Conservation (phyloP, 2,329 filamentous ascomycete species). For the Claviceps africana region DNA sequence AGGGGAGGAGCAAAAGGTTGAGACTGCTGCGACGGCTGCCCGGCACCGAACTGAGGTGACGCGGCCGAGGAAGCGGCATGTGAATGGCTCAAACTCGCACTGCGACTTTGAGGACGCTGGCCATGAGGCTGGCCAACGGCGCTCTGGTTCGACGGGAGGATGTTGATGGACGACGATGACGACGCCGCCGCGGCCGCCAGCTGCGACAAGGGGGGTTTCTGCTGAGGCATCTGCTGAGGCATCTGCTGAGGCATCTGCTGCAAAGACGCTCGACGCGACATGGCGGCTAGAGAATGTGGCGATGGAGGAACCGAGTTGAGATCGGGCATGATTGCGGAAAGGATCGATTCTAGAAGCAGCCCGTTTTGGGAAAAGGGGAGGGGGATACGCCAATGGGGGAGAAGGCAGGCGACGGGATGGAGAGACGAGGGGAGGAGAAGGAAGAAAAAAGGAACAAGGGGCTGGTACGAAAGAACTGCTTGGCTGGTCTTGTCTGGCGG, state of each 20-base stretch:
- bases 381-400: background rate
- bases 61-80: slow-evolving; percentile 21
- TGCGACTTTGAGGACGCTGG: slow-evolving; percentile 7
- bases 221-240: too few species aligned
- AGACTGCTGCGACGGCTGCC: slow-evolving; percentile 14
- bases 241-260: slow-evolving; percentile 20
- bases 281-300: slow-evolving; percentile 26
- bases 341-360: background rate
- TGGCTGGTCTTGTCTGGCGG: too few species aligned
- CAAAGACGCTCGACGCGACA: slow-evolving; percentile 29
- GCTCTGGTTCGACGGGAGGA: slow-evolving; percentile 42
- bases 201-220: too few species aligned
- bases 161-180: slow-evolving; percentile 33
- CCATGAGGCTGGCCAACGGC: slow-evolving; percentile 24
- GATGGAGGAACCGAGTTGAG: slow-evolving; percentile 42
- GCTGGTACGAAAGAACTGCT: too few species aligned
- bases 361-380: background rate
- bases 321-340: slow-evolving; percentile 30
- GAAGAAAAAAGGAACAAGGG: too few species aligned
- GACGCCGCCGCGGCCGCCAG: too few species aligned
- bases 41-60: slow-evolving; percentile 10
- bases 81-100: slow-evolving; percentile 6
- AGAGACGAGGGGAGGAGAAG: background rate
- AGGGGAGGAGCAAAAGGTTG: slow-evolving; percentile 19
- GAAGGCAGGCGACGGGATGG: background rate